Base-by-base conservation (phyloP, 257 asterid species). In the Asclepias syriaca region DNA sequence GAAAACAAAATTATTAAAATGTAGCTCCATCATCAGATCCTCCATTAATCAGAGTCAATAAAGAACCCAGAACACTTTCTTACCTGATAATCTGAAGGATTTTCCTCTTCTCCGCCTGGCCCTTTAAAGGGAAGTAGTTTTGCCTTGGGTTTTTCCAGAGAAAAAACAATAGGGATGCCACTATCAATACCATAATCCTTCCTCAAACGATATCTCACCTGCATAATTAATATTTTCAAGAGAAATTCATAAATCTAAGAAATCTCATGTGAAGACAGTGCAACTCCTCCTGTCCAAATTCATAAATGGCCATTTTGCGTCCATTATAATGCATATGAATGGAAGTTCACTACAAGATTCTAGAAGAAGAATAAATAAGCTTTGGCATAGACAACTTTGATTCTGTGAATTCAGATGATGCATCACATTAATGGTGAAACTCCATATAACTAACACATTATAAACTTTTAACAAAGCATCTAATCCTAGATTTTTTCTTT, bases 1-100 rank as follows among this genome's bases (percentile, higher is more conserved):
- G 19, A 74, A 40, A 66, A 10, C 8, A 72, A 19, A 43, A 27
- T 29, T 66, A 55, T 19, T 3, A 4, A 66, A 80, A 3, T 32
- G 75, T 66, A 70, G 21, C 58, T 40, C 27, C 72, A 46, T 43
- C 40, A 29, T 29, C 66, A 43, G 22, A 45, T 66, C 21, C 15
- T 40, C 27, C 56, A 21, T 49, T 56, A 18, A 13, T 11, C 70
- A 22, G 55, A 45, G 15, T 45, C 61, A 24, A 68, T 48, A 56
- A 39, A n/a, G 65, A 63, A 46, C 37, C 34, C 73, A 68, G 51
- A 70, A 70, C 24, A 66, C 56, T 76, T 61, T 70, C 85, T 81
- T 87, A 94, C 99, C 83, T 94, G 99, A 80, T 91, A 94, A 84
- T 94, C 97, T 72, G 96, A 91, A 80, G 99, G 99, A 78, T 88